phyloP scores from a whole-genome alignment of 768 basidiomycete genomes.

The Rhizopogon roseolus region DNA sequence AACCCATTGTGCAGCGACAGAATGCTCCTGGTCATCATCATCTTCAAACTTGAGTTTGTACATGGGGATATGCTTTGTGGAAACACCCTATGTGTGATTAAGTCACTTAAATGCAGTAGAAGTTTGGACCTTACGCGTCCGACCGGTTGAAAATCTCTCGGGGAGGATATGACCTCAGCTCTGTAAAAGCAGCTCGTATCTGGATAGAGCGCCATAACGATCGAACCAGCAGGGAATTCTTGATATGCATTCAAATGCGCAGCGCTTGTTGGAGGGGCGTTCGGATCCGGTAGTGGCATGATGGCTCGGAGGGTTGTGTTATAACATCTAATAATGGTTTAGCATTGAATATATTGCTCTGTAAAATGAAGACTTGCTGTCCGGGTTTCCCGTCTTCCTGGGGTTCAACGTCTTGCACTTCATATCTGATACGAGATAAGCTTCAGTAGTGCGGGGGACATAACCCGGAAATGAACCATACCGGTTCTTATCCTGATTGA shows the following conservation, averaged over 20 bases:
- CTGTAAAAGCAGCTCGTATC: conserved; percentile 91
- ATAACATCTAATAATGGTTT: conserved; percentile 44
- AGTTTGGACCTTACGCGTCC: conserved; percentile 30
- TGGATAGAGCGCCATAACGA: conserved; percentile 84
- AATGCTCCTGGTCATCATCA: conserved; percentile 79
- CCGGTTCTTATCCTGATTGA: conserved; percentile 71
- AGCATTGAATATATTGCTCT: not conserved
- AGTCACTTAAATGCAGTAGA: not conserved
- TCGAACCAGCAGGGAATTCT: conserved; percentile 65
- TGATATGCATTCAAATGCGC: conserved; percentile 68
- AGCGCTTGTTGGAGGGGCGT: conserved; percentile 48
- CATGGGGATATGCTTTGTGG: conserved; percentile 46
- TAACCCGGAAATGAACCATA: conserved; percentile 18
- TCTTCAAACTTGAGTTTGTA: conserved; percentile 89
- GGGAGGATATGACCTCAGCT: conserved; percentile 75
- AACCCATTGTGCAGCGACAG: conserved; percentile 73
- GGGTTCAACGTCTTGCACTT: conserved; percentile 82
- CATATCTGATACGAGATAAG: conserved; percentile 47
- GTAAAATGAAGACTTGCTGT: conserved; percentile 25
- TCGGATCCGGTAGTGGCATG: conserved; percentile 77
- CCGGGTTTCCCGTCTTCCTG: conserved; percentile 78
- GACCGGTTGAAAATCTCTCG: conserved; percentile 35
- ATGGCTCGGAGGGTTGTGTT: conserved; percentile 66
- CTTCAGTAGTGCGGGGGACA: not conserved
- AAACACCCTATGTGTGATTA: conserved; percentile 17